Percentiles rank a stretch among this genome's conserved stretches.
These are phyloP conservation scores for Pittosporum tobira DNA, from an alignment of 129 eudicot genomes.

Conservation along the genomic window DNA sequence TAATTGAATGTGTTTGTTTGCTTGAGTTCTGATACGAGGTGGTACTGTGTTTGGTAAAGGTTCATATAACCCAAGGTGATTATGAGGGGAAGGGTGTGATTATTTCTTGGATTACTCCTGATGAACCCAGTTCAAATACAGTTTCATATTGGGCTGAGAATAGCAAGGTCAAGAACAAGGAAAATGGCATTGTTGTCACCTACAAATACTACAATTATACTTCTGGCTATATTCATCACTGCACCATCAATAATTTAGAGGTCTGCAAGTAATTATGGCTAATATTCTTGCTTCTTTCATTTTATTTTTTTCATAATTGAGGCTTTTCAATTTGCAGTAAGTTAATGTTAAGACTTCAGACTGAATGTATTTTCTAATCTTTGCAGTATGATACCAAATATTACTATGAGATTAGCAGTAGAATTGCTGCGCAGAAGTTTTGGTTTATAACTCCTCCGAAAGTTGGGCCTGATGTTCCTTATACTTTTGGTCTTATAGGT, in stretches of 20 bases:
- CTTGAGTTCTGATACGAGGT: neutral
- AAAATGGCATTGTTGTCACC: conserved; percentile 42
- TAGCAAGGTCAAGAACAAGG: conserved; percentile 24
- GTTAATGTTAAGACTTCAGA: neutral
- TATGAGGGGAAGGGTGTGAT: conserved; percentile 69
- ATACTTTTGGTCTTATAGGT: conserved; percentile 95
- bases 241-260: conserved; percentile 56
- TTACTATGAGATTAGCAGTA: conserved; percentile 58
- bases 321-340: conserved; percentile 12
- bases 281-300: neutral
- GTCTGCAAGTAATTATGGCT: conserved; percentile 31
- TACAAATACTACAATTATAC: conserved; percentile 79
- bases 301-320: no score
- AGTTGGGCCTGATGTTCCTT: conserved; percentile 84
- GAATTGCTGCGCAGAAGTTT: conserved; percentile 41
- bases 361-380: conserved; percentile 1
- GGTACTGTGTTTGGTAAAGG: conserved; percentile 35
- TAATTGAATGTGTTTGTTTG: neutral
- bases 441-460: conserved; percentile 88
- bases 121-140: conserved; percentile 59
- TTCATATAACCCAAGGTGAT: conserved; percentile 95
- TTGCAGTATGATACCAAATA: conserved; percentile 79
- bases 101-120: conserved; percentile 72
- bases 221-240: conserved; percentile 90
- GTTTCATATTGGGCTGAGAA: conserved; percentile 68